These are phyloP conservation scores for Mycogone perniciosa DNA, from an alignment of 2,329 filamentous ascomycete species.

Conservation along the genomic window DNA sequence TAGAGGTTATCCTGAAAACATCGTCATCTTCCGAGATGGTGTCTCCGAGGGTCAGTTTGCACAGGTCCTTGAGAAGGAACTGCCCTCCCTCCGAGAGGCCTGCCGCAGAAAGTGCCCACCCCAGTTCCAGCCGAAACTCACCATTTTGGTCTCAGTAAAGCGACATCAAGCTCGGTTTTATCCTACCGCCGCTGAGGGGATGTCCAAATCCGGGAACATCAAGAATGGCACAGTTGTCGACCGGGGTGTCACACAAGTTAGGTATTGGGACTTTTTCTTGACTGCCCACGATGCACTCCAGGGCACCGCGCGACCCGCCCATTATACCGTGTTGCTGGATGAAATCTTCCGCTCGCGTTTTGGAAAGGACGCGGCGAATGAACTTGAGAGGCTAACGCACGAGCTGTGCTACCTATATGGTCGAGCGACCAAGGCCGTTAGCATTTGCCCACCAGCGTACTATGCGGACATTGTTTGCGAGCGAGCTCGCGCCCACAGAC, in stretches of 20 bases:
- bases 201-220: constrained; percentile 57
- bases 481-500: constrained; percentile 65
- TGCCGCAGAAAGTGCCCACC: constrained; percentile 54
- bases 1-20: constrained; percentile 57
- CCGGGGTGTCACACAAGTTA: constrained; percentile 68
- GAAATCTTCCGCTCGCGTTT: constrained; percentile 53
- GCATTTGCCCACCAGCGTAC: constrained; percentile 81
- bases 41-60: constrained; percentile 82
- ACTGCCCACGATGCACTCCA: constrained; percentile 75
- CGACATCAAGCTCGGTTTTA: constrained; percentile 86
- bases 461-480: constrained; percentile 85
- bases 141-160: constrained; percentile 78
- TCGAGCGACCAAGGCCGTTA: constrained; percentile 81
- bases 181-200: constrained; percentile 48
- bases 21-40: constrained; percentile 82
- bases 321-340: constrained; percentile 71
- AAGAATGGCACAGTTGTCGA: constrained; percentile 77
- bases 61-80: constrained; percentile 60
- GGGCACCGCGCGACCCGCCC: constrained; percentile 76
- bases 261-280: constrained; percentile 79
- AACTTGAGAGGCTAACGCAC: constrained; percentile 67
- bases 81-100: constrained; percentile 59
- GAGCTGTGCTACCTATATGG: constrained; percentile 79
- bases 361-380: constrained; percentile 49
- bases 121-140: constrained; percentile 52